These are phyloP conservation scores for Trametes coccinea DNA, from an alignment of 768 basidiomycete species.

Conservation along the genomic window DNA sequence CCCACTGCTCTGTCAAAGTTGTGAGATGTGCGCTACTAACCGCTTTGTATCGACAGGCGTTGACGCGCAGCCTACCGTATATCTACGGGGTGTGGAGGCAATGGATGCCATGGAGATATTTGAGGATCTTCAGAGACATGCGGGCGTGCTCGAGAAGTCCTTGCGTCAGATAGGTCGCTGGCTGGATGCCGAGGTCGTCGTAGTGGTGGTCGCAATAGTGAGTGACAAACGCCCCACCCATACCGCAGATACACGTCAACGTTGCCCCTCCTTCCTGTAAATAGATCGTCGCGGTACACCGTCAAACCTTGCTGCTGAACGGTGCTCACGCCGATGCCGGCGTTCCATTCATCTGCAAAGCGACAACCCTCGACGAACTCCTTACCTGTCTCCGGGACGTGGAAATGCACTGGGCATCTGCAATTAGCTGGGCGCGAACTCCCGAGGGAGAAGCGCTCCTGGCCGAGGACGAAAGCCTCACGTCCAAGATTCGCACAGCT, in stretches of 20 bases:
- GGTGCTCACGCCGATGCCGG: background rate
- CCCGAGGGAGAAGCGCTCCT: no score
- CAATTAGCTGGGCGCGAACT: no score
- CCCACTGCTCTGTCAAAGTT: no score
- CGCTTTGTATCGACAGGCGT: background rate
- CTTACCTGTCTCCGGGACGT: no score
- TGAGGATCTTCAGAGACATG: background rate
- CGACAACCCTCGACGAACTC: background rate
- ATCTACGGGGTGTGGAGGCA: background rate
- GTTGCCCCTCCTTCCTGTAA: background rate
- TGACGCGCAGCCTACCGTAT: background rate
- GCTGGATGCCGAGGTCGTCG: background rate
- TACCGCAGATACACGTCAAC: background rate
- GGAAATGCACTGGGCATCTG: no score
- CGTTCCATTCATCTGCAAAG: background rate
- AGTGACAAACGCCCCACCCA: background rate
- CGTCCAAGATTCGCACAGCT: no score
- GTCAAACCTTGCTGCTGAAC: background rate
- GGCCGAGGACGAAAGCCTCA: no score
- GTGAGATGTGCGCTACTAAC: background rate
- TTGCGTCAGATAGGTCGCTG: background rate
- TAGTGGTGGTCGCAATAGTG: slow-evolving; percentile 8
- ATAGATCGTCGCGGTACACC: background rate
- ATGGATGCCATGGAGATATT: background rate
- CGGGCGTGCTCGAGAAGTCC: slow-evolving; percentile 14